These are phyloP conservation scores for Xerocomellus intermedius DNA, from an alignment of 768 basidiomycete species.

Conservation along the genomic window DNA sequence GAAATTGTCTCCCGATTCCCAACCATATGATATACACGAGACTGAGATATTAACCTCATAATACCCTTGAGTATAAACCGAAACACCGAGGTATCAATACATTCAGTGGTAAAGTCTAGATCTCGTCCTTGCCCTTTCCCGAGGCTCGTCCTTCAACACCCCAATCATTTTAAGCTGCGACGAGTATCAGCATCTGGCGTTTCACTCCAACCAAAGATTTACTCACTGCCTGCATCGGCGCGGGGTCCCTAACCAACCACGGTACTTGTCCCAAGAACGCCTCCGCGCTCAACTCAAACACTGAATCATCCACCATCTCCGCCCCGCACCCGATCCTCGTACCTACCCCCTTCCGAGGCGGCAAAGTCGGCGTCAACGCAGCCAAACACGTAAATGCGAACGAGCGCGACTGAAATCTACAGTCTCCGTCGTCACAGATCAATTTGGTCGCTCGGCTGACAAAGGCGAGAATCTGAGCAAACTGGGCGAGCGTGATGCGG, in stretches of 20 bases:
- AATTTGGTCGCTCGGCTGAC: conserved; percentile 5
- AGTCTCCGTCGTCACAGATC: conserved; percentile 10
- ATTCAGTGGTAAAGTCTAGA: not conserved
- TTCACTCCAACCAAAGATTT: not conserved
- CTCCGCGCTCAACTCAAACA: conserved; percentile 16
- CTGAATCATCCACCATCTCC: not conserved
- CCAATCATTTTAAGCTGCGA: not conserved
- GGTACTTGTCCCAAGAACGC: conserved; percentile 3
- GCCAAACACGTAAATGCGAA: conserved; percentile 15
- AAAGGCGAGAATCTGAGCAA: conserved; percentile 7
- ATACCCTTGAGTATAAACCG: too few species aligned
- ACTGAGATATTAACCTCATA: too few species aligned
- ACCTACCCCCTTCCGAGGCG: not conserved
- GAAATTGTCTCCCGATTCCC: too few species aligned
- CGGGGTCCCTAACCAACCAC: not conserved
- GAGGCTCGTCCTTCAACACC: not conserved
- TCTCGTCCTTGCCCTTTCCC: not conserved
- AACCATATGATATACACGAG: too few species aligned
- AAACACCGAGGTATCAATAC: too few species aligned
- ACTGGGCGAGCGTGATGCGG: conserved; percentile 3
- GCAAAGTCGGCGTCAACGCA: conserved; percentile 5
- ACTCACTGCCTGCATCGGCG: conserved; percentile 8
- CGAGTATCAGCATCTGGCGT: not conserved
- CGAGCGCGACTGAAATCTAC: conserved; percentile 12
- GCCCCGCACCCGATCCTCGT: not conserved